phyloP scores from a whole-genome alignment of 2,329 filamentous ascomycete genomes.

The Septoria petroselini region DNA sequence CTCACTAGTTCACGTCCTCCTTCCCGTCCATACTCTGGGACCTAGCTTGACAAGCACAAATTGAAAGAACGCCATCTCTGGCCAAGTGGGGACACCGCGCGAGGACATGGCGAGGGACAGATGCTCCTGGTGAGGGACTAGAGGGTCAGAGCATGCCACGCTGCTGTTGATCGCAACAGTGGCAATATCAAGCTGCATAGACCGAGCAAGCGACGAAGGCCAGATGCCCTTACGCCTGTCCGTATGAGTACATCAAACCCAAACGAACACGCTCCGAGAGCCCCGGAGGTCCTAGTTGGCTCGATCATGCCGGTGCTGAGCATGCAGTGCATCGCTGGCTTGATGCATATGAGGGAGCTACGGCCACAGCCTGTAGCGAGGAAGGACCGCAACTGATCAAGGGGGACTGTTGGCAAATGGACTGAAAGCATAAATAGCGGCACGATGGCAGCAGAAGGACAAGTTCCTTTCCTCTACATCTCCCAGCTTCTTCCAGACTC shows the following conservation, averaged over 20 bases:
- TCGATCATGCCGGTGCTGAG: constrained; percentile 25
- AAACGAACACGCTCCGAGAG: constrained; percentile 42
- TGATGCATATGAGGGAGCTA: constrained; percentile 19
- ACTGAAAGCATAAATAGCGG: constrained; percentile 36
- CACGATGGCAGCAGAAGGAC: constrained; percentile 16
- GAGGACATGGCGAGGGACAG: constrained; percentile 41
- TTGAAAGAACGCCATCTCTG: constrained; percentile 23
- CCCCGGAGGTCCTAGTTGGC: constrained; percentile 48
- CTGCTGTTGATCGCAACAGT: constrained; percentile 32
- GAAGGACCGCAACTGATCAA: constrained; percentile 8
- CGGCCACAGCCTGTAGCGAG: constrained; percentile 20
- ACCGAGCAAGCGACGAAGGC: constrained; percentile 28
- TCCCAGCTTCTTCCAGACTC: constrained; percentile 22
- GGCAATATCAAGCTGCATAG: constrained; percentile 29
- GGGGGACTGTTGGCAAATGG: constrained; percentile 5
- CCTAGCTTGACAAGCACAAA: constrained; percentile 20
- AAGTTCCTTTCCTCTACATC: constrained; percentile 19
- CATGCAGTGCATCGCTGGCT: constrained; percentile 18
- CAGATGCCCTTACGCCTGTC: constrained; percentile 29
- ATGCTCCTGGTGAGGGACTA: constrained; percentile 39
- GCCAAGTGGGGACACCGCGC: constrained; percentile 25
- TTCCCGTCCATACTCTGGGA: constrained; percentile 11
- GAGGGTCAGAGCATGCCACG: constrained; percentile 48
- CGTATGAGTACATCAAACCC: constrained; percentile 40
- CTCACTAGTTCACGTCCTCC: constrained; percentile 5